A percentile compares a stretch with the other conserved stretches of the same genome.
These are phyloP conservation scores for Alternaria atra DNA, from an alignment of 2,329 filamentous ascomycete species.

Conservation along the genomic window DNA sequence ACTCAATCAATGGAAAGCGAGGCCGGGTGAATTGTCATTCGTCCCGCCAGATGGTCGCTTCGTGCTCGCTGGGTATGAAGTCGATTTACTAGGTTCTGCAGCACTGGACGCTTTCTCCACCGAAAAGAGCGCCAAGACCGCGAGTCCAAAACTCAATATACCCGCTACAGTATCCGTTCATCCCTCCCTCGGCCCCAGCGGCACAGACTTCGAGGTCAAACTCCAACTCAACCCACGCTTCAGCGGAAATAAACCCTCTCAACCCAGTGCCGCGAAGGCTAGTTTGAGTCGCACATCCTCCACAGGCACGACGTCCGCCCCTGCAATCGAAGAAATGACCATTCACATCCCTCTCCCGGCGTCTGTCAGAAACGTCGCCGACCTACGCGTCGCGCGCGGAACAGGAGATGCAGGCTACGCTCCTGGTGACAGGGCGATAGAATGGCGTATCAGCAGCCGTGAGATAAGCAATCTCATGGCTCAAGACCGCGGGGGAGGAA, in stretches of 20 bases:
- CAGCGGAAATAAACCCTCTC: conserved; percentile 48
- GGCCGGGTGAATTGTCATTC: conserved; percentile 92
- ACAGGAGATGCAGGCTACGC: conserved; percentile 85
- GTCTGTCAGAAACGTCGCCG: conserved; percentile 81
- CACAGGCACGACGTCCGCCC: conserved; percentile 47
- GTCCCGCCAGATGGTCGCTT: conserved; percentile 95
- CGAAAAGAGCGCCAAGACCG: conserved; percentile 29
- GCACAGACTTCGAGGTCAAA: conserved; percentile 88
- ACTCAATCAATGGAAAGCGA: conserved; percentile 86
- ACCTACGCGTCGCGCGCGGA: conserved; percentile 80
- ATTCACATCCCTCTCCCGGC: conserved; percentile 82
- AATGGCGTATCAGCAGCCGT: conserved; percentile 84
- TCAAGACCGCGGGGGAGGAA: conserved; percentile 54
- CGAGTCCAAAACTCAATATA: conserved; percentile 70
- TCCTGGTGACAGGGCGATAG: conserved; percentile 73
- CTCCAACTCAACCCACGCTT: conserved; percentile 70
- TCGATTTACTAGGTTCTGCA: conserved; percentile 82
- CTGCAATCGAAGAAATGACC: conserved; percentile 74
- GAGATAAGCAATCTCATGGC: conserved; percentile 66
- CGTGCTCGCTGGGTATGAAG: conserved; percentile 91
- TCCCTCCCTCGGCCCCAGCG: conserved; percentile 76
- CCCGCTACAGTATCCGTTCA: conserved; percentile 84
- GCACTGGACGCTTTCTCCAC: conserved; percentile 47
- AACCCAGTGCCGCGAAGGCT: conserved; percentile 44
- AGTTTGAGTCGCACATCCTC: conserved; percentile 34